Conservation (phyloP, 1,284 basidiomycete species). For the Sporisorium iseilematis-ciliati region DNA sequence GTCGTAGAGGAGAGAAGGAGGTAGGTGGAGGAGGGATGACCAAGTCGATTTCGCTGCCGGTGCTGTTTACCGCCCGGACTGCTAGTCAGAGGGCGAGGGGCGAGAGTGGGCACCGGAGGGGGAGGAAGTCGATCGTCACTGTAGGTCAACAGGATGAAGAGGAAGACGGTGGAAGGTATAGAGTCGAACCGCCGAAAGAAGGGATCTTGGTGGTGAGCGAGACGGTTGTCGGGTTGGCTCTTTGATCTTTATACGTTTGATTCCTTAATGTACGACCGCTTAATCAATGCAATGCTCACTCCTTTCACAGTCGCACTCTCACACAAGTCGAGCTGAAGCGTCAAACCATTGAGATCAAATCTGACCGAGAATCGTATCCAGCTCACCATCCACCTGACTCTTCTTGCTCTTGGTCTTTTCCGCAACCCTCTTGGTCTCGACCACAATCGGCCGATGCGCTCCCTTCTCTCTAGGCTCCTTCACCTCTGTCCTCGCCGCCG, state of each 20-base stretch:
- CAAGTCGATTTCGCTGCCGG: slow-evolving; percentile 13
- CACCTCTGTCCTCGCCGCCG: background rate
- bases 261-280: background rate
- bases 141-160: slow-evolving; percentile 4
- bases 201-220: slow-evolving; percentile 18
- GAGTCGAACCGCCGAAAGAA: slow-evolving; percentile 10
- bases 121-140: slow-evolving; percentile 9
- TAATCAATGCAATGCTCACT: slow-evolving; percentile 11
- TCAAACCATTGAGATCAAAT: slow-evolving; percentile 11
- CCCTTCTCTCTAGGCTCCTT: background rate
- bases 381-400: slow-evolving; percentile 42
- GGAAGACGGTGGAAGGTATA: background rate
- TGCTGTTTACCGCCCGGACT: slow-evolving; percentile 32
- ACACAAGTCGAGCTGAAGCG: background rate
- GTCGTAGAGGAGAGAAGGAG: background rate
- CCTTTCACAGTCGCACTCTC: background rate
- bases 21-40: background rate
- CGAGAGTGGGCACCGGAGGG: background rate
- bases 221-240: slow-evolving; percentile 14
- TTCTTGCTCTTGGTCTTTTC: slow-evolving; percentile 22
- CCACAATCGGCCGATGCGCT: slow-evolving; percentile 18
- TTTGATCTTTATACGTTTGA: slow-evolving; percentile 1
- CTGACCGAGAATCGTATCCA: slow-evolving; percentile 49
- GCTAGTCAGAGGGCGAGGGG: slow-evolving; percentile 17
- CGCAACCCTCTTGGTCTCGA: slow-evolving; percentile 18